These are phyloP conservation scores for Eremochloa ophiuroides DNA, from an alignment of 176 grass and related monocot genomes.

Conservation along the genomic window DNA sequence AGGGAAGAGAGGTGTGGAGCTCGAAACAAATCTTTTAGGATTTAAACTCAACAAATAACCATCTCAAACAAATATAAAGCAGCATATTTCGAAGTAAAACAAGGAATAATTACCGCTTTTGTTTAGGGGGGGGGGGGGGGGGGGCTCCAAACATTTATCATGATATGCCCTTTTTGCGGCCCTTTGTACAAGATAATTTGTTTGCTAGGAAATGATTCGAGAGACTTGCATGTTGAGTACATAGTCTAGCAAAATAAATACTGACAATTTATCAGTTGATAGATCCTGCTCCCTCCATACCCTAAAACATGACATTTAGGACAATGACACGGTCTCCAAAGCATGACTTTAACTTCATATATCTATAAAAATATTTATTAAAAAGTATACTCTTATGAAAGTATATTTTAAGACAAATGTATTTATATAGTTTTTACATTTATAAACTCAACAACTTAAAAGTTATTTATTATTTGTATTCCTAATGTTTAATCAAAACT, in stretches of 20 bases:
- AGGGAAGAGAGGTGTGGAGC: not conserved
- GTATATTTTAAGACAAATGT: too few relatives aligned
- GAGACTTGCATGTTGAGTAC: constrained; percentile 67
- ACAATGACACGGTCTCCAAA: too few relatives aligned
- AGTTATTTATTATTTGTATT: too few relatives aligned
- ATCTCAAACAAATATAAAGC: constrained; percentile 1
- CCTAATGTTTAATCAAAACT: too few relatives aligned
- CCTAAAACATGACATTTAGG: too few relatives aligned
- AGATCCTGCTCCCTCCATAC: too few relatives aligned
- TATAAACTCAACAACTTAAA: too few relatives aligned
- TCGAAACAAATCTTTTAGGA: not conserved
- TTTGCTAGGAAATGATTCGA: constrained; percentile 54
- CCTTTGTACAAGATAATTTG: constrained; percentile 57
- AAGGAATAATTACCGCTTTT: constrained; percentile 49
- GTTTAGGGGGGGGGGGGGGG: too few relatives aligned
- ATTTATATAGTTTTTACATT: too few relatives aligned
- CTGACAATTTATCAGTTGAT: constrained; percentile 24
- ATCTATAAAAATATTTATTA: too few relatives aligned
- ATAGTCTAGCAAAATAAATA: constrained; percentile 41
- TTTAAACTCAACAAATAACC: not conserved
- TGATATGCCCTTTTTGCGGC: constrained; percentile 65
- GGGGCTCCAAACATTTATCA: constrained; percentile 61
- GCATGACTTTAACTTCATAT: too few relatives aligned
- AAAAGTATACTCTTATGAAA: too few relatives aligned
- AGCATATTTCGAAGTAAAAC: constrained; percentile 19